Percentiles rank a stretch among this genome's conserved stretches.
Conservation (phyloP, 768 basidiomycete genomes). For the Tricholoma saponaceum region DNA sequence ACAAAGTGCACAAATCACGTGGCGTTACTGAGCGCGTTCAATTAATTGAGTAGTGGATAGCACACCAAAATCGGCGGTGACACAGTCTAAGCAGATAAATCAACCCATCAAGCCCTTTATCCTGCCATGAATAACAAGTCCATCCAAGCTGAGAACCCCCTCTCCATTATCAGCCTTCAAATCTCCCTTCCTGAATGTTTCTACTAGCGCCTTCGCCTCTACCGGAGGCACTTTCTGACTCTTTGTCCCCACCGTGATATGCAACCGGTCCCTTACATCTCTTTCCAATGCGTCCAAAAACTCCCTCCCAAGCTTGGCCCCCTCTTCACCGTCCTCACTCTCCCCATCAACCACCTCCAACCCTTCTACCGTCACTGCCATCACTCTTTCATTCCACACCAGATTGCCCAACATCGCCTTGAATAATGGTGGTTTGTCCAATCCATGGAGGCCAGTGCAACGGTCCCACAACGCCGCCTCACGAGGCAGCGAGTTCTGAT, state of each 20-base stretch:
- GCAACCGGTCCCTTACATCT: slow-evolving; percentile 50
- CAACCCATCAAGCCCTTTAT: slow-evolving; percentile 14
- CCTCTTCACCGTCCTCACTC: slow-evolving; percentile 20
- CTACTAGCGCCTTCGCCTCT: slow-evolving; percentile 68
- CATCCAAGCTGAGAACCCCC: slow-evolving; percentile 10
- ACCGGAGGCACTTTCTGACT: slow-evolving; percentile 48
- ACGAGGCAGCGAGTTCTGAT: slow-evolving; percentile 42
- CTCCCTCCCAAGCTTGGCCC: slow-evolving; percentile 20
- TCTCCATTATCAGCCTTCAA: slow-evolving; percentile 9
- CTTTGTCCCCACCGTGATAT: slow-evolving; percentile 85
- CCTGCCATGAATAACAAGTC: slow-evolving; percentile 12
- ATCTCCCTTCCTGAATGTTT: slow-evolving; percentile 42
- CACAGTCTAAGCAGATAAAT: not conserved
- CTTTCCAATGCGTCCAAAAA: slow-evolving; percentile 47
- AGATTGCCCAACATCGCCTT: slow-evolving; percentile 55
- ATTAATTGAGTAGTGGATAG: not conserved
- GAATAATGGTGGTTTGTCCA: slow-evolving; percentile 48
- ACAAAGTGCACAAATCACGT: not conserved
- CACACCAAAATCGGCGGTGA: no score
- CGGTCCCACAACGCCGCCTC: slow-evolving; percentile 39
- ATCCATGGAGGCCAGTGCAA: slow-evolving; percentile 41
- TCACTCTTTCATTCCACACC: slow-evolving; percentile 74
- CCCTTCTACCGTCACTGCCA: slow-evolving; percentile 73
- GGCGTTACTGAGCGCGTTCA: not conserved
- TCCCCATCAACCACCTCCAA: slow-evolving; percentile 32